A percentile compares a stretch with the other conserved stretches of the same genome.
phyloP scores from a whole-genome alignment of 139 green algal species.

The Parachlorella kessleri region DNA sequence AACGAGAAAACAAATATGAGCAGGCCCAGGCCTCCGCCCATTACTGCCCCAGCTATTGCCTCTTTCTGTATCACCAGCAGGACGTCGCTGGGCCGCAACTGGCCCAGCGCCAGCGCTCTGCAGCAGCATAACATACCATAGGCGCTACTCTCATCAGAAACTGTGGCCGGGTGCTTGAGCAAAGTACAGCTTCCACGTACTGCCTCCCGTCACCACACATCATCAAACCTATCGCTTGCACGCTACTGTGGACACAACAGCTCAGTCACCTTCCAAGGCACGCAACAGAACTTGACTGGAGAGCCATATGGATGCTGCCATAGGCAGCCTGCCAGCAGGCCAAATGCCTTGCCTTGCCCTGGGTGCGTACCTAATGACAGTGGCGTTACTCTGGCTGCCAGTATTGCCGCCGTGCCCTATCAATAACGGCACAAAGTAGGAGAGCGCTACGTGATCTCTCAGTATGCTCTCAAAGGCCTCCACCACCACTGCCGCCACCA shows the following conservation, averaged over 20 bases:
- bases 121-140: too few species aligned
- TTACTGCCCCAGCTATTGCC: constrained; percentile 47
- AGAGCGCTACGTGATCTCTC: constrained; percentile 62
- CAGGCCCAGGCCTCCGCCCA: constrained; percentile 59
- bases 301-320: too few species aligned
- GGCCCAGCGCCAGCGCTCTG: constrained; percentile 53
- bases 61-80: constrained; percentile 59
- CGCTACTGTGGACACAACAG: too few species aligned
- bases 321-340: too few species aligned
- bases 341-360: too few species aligned
- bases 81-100: constrained; percentile 52
- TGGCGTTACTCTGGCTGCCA: constrained; percentile 68
- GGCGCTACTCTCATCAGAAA: too few species aligned
- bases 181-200: too few species aligned
- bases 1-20: constrained; percentile 53
- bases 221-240: too few species aligned
- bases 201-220: too few species aligned
- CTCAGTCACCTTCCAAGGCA: too few species aligned
- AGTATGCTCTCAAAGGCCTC: constrained; percentile 71
- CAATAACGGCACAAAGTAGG: constrained; percentile 75
- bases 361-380: constrained; percentile 59
- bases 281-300: too few species aligned
- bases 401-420: constrained; percentile 84
- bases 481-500: constrained; percentile 69
- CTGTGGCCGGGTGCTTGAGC: too few species aligned